phyloP scores from a whole-genome alignment of 2,329 filamentous ascomycete genomes.

The Epichloe sibirici region DNA sequence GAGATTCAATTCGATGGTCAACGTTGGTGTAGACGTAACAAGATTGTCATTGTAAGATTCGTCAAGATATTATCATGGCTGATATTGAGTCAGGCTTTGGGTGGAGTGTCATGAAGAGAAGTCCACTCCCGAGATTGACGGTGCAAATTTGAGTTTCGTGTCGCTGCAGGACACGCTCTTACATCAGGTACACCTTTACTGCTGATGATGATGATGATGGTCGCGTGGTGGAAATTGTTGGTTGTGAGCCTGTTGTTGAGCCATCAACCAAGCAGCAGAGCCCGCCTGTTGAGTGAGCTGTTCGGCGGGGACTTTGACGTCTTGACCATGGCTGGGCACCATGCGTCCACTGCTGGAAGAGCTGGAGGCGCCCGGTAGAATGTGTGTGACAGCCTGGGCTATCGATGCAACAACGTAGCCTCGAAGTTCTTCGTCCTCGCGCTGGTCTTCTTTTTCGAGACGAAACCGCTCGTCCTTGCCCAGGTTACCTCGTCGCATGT shows the following conservation, averaged over 20 bases:
- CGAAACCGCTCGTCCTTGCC: conserved; percentile 74
- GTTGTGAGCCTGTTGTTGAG: conserved; percentile 31
- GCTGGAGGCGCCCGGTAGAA: conserved; percentile 39
- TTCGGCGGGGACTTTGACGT: conserved; percentile 50
- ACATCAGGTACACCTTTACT: not conserved
- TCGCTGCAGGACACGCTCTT: not conserved
- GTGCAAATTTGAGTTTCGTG: not conserved
- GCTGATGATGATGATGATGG: conserved; percentile 29
- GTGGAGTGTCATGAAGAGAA: not conserved
- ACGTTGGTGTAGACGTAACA: not conserved
- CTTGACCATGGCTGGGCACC: conserved; percentile 25
- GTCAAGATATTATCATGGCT: conserved; percentile 1
- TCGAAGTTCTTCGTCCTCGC: conserved; percentile 63
- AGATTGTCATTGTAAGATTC: conserved; percentile 1
- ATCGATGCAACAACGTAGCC: conserved; percentile 63
- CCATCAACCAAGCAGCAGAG: conserved; percentile 38
- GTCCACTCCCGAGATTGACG: not conserved
- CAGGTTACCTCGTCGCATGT: conserved; percentile 71
- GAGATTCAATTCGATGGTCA: not conserved
- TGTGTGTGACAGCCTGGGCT: conserved; percentile 57
- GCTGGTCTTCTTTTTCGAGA: conserved; percentile 67
- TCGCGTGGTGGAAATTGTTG: conserved; percentile 32
- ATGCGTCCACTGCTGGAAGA: conserved; percentile 10
- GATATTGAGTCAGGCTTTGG: not conserved
- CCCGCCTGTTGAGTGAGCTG: conserved; percentile 41